These are phyloP conservation scores for Pseudopyrenochaeta lycopersici DNA, from an alignment of 2,329 filamentous ascomycete genomes.

Conservation along the genomic window DNA sequence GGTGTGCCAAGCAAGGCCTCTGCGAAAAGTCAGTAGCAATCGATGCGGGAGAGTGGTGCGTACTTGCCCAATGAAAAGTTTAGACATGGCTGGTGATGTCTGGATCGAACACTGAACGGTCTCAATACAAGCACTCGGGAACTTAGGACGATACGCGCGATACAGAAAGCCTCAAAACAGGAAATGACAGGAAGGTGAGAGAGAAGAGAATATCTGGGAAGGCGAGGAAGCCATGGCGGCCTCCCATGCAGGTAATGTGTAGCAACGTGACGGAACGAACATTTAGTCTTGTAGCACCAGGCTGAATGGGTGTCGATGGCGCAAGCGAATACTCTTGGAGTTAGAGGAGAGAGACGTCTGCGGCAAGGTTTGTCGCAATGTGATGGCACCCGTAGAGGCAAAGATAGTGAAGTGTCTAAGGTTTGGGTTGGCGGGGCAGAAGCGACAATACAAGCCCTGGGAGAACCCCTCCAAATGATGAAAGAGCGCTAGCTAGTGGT, in stretches of 20 bases:
- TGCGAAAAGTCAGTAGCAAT: slow-evolving; percentile 50
- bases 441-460: slow-evolving; percentile 30
- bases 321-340: slow-evolving; percentile 29
- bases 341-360: slow-evolving; percentile 18
- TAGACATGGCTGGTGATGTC: slow-evolving; percentile 72
- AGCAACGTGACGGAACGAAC: slow-evolving; percentile 52
- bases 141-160: slow-evolving; percentile 33
- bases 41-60: slow-evolving; percentile 1
- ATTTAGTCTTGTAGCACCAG: slow-evolving; percentile 47
- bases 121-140: slow-evolving; percentile 50
- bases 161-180: slow-evolving; percentile 38
- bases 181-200: slow-evolving; percentile 26
- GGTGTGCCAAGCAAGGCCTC: slow-evolving; percentile 98
- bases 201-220: slow-evolving; percentile 26
- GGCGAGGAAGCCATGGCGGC: slow-evolving; percentile 42
- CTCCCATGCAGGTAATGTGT: slow-evolving; percentile 35
- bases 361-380: slow-evolving; percentile 26
- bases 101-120: slow-evolving; percentile 48
- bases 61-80: slow-evolving; percentile 91
- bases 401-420: slow-evolving; percentile 34
- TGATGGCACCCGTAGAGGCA: slow-evolving; percentile 21
- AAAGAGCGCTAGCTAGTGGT: slow-evolving; percentile 44
- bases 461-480: slow-evolving; percentile 33
- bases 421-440: slow-evolving; percentile 40
- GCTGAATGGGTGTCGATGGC: slow-evolving; percentile 34